Evolutionary conservation across 768 basidiomycete species (phyloP), one percentile per base, ranked within the genome.

Genomic region (Holtermannia corniformis): DNA sequence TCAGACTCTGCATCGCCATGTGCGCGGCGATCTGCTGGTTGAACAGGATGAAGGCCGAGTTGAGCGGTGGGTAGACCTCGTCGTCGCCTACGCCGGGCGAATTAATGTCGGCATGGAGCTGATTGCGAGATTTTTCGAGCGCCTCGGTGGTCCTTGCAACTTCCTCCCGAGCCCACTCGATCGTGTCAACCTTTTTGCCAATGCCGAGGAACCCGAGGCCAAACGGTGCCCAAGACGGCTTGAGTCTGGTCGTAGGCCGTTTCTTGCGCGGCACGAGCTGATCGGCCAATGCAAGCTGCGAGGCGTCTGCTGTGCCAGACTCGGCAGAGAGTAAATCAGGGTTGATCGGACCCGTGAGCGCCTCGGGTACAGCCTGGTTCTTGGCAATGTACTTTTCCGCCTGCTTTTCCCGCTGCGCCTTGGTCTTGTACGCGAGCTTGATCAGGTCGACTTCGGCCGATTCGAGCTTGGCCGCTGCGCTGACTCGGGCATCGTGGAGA

Each of bases 11-110:
- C 28, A 79, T 78, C 1, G 86, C 89, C 70, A 96, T 75, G 72
- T 97, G 91, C 16, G 92, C 91, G 2, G 87, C 85, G 56, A 95
- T 86, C 75, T 96, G 93, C 60, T 81, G 78, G 71, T 90, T 82
- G 78, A 96, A 97, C 20, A 86, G 83, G 54, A 97, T 78, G 70
- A 97, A 97, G 14, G 70, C 70, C 13, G 70, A 71, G 44, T 69
- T 74, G 25, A 72, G 49, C 5, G 73, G 71, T 1, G 65, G 65
- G 56, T 71, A 74, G 12, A 52, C 47, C 44, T 72, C 73, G 5
- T 64, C 62, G 23, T 58, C 56, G 2, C 58, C 55, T 7, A 37
- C 32, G 11, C 71, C 70, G 14, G 59, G 56, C 28, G 50, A 58
- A 11, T 47, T 40, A 23, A 72, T 62, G 49, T 74, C 73, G 19